These are phyloP conservation scores for Aspergillus unguis DNA, from an alignment of 2,329 filamentous ascomycete species.

Conservation along the genomic window DNA sequence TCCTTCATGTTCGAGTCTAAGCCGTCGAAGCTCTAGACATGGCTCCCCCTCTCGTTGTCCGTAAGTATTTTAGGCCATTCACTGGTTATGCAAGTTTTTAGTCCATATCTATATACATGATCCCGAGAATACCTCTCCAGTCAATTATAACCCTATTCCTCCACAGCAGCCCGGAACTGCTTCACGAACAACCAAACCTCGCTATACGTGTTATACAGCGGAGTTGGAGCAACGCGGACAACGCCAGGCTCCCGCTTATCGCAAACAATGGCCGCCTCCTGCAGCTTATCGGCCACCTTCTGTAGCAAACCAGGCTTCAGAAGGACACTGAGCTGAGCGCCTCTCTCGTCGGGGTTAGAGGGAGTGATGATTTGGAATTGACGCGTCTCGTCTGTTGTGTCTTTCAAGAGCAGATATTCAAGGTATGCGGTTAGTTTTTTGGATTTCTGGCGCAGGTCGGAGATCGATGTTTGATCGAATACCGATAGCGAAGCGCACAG, in stretches of 20 bases:
- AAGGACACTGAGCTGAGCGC: conserved; percentile 73
- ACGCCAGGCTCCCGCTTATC: conserved; percentile 83
- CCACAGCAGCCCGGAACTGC: conserved; percentile 31
- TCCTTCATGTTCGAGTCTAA: too few species aligned
- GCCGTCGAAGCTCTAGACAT: too few species aligned
- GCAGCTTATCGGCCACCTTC: conserved; percentile 60
- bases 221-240: conserved; percentile 75
- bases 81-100: too few species aligned
- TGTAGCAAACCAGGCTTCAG: conserved; percentile 69
- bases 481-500: conserved; percentile 68
- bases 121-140: not conserved
- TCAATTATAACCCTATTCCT: conserved; percentile 2
- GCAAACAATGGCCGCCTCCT: conserved; percentile 69
- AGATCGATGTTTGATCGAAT: conserved; percentile 69
- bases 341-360: conserved; percentile 61
- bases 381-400: conserved; percentile 31
- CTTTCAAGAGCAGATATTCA: conserved; percentile 59
- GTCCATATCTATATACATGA: not conserved
- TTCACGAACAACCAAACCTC: conserved; percentile 62
- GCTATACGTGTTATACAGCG: conserved; percentile 74
- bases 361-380: conserved; percentile 67
- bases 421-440: conserved; percentile 71
- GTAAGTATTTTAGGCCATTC: too few species aligned
- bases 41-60: too few species aligned
- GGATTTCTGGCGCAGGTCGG: conserved; percentile 65